A percentile compares a stretch with the other conserved stretches of the same genome.
These are phyloP conservation scores for Crithidia brevicula DNA, from an alignment of 208 protist genomes.

Conservation along the genomic window DNA sequence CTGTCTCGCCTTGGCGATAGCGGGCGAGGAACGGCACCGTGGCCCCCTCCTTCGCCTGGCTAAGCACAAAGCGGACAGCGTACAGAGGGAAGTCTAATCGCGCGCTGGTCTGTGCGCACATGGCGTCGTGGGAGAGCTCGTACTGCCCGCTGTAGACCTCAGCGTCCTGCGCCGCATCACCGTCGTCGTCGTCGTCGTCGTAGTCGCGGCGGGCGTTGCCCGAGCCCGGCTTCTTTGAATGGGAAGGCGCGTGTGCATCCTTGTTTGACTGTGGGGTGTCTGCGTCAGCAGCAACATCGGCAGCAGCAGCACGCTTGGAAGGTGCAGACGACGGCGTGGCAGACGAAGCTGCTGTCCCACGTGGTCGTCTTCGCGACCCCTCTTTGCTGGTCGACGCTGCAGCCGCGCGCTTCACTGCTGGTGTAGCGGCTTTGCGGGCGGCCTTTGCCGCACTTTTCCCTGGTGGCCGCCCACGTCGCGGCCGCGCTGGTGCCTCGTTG, in stretches of 20 bases:
- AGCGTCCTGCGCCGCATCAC: conserved; percentile 11
- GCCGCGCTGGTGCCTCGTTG: background rate
- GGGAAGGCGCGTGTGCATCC: background rate
- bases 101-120: conserved; percentile 41
- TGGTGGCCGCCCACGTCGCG: conserved; percentile 8
- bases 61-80: conserved; percentile 58
- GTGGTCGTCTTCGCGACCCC: background rate
- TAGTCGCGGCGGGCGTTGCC: conserved; percentile 5
- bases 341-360: background rate
- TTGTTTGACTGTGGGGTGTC: background rate
- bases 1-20: conserved; percentile 84
- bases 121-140: conserved; percentile 28
- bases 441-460: background rate
- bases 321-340: too few species aligned
- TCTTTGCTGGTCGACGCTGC: background rate
- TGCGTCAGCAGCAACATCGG: background rate
- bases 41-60: conserved; percentile 65
- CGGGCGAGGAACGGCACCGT: conserved; percentile 91
- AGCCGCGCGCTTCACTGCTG: background rate
- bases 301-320: background rate
- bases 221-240: background rate
- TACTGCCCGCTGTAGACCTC: conserved; percentile 23
- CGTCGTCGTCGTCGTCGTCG: conserved; percentile 1
- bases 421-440: background rate
- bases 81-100: conserved; percentile 41